Conservation (phyloP, 2,329 filamentous ascomycete genomes). For the Monosporascus sp. region DNA sequence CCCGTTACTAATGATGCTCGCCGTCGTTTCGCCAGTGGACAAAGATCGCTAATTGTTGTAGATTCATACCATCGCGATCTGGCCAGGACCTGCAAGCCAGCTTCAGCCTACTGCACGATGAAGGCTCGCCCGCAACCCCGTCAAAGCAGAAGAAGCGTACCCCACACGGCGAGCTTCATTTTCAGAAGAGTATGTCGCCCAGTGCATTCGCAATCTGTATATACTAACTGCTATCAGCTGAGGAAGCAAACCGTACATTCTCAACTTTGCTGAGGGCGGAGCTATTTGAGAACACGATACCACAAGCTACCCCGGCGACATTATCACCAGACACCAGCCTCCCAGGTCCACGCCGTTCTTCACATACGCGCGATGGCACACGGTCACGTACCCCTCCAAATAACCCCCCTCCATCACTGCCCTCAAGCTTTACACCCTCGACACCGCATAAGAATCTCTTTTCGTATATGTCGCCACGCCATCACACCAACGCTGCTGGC, state of each 20-base stretch:
- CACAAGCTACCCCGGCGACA: conserved; percentile 66
- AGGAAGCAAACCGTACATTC: conserved; percentile 93
- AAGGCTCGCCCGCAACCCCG: conserved; percentile 87
- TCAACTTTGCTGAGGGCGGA: conserved; percentile 83
- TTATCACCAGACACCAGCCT: conserved; percentile 54
- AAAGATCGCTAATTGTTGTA: conserved; percentile 31
- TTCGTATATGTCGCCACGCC: conserved; percentile 74
- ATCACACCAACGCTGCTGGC: conserved; percentile 65
- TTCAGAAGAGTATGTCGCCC: conserved; percentile 71
- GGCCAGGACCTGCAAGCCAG: conserved; percentile 91
- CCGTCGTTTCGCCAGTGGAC: too few relatives aligned
- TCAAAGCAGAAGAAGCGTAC: conserved; percentile 79
- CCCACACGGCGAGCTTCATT: conserved; percentile 85
- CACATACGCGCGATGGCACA: conserved; percentile 57
- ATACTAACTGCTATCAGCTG: conserved; percentile 47
- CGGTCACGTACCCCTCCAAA: conserved; percentile 78
- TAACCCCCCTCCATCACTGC: conserved; percentile 57
- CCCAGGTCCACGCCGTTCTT: conserved; percentile 45
- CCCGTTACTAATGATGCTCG: not conserved
- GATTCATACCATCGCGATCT: conserved; percentile 91
- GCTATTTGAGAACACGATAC: conserved; percentile 85
- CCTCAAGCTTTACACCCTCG: conserved; percentile 77
- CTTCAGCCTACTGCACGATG: conserved; percentile 86
- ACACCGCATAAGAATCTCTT: conserved; percentile 98
- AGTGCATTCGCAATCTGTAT: not conserved